Evolutionary conservation across 805 yeast species (phyloP), one percentile per base, ranked within the genome.

Genomic region (Aciculoconidium aculeatum): DNA sequence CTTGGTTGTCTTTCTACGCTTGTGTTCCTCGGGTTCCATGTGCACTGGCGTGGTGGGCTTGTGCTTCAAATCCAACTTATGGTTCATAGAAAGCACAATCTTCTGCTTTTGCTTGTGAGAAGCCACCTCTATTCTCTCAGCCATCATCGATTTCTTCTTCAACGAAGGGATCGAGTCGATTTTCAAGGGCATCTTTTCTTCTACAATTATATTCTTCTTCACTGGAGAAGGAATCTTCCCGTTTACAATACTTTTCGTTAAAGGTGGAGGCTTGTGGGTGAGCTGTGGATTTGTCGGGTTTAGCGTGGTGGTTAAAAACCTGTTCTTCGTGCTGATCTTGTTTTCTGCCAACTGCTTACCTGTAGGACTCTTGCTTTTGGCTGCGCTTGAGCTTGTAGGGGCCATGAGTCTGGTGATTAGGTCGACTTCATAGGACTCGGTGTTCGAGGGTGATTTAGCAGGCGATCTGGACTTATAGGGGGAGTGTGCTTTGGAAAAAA

Each of bases 31-130:
- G 30, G 13, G 3, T 9, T 27, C n/a, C n/a, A n/a, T n/a, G n/a
- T 34, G 32, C 67, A 74, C 11, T 58, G 52, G 3, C 57, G n/a
- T n/a, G n/a, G n/a, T n/a, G 61, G 1, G 65, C 11, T 17, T 31
- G 7, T n/a, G 26, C 19, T 27, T 27, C 11, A 27, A 24, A 13
- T 35, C 38, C 15, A 33, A 24, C 27, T 44, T 44, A 24, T 50
- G 54, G 25, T 47, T 49, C 39, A 47, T 37, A 0, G 55, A 39
- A 10, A 51, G 48, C 12, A 45, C 33, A n/a, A 54, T 34, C 30
- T 48, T 56, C 30, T 51, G 57, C 25, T 45, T 51, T 12, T 47
- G 52, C 28, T 45, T 49, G 28, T 31, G 42, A 10, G 52, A 44
- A 5, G 49, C 49, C 4, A 49, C 52, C 34, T 51, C 56, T 23